Conservation (phyloP, 108 stramenopile species). For the Cyclotella sp. region DNA sequence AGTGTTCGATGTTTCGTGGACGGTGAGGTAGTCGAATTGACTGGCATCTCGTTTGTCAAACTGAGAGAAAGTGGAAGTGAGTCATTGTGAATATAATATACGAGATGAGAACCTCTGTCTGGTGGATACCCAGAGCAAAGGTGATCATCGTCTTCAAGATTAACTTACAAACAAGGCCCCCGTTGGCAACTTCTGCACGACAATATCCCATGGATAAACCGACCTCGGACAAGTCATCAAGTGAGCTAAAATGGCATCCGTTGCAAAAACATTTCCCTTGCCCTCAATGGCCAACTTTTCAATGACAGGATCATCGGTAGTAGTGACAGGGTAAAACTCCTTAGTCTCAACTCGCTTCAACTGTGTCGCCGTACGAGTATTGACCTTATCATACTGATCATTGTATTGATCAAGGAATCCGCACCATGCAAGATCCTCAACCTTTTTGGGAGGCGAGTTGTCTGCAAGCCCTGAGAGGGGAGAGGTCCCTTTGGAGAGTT, state of each 20-base stretch:
- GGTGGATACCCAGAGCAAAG: not conserved
- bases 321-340: constrained; percentile 96
- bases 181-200: constrained; percentile 91
- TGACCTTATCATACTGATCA: constrained; percentile 92
- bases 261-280: constrained; percentile 92
- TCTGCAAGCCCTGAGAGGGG: constrained; percentile 29
- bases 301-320: constrained; percentile 97
- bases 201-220: constrained; percentile 98
- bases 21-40: constrained; percentile 94
- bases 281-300: constrained; percentile 94
- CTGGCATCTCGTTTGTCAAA: constrained; percentile 96
- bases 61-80: not conserved
- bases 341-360: constrained; percentile 85
- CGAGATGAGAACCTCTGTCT: not conserved
- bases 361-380: constrained; percentile 68
- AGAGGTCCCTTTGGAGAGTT: constrained; percentile 81
- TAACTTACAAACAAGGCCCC: constrained; percentile 78
- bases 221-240: constrained; percentile 96
- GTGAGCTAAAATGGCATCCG: constrained; percentile 95
- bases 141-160: not conserved
- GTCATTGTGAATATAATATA: not conserved
- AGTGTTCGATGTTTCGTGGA: constrained; percentile 87
- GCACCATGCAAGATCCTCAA: constrained; percentile 90
- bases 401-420: constrained; percentile 95
- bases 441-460: constrained; percentile 55